Base-by-base conservation (phyloP, 1,284 basidiomycete species). In the Puccinia coronata region DNA sequence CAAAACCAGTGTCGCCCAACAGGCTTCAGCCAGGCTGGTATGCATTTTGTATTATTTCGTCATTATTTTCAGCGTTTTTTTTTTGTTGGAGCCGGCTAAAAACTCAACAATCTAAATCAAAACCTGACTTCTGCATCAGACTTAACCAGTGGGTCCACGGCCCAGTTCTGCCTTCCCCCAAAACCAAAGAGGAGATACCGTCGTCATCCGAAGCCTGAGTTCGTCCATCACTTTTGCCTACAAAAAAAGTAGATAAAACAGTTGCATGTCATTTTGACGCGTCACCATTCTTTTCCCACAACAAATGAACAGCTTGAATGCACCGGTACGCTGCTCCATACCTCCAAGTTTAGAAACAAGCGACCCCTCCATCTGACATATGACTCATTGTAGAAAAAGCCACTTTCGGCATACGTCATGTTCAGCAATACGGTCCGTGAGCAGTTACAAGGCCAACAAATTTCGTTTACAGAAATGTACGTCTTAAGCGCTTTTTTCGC, bases 181-280 rank as follows among this genome's bases (percentile, higher is more conserved):
- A 79, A 70, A 43, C 65, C 47, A 3, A 80, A 80, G 55, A 69
- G 78, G 28, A 72, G 67, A 31, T 80, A 80, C 57, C 78, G 67
- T 36, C 67, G 78, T 41, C 78, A 80, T 51, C 78, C 78, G 25
- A 80, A 80, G 57, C 69, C 78, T 73, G 78, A 80, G 78, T 80
- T 31, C 14, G 69, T 53, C 41, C 23, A 34, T 67, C 47, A 36
- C 47, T 51, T 51, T 23, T 53, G 67, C 36, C 36, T 67, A 47
- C 47, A 23, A 67, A 67, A 0, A 25, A 67, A 67, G n/a, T 14
- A 20, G 36, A 47, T 20, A 47, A 39, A 28, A 28, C 51, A 9
- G 18, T 74, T 25, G 25, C 47, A 49, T 67, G 36, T 74, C n/a
- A n/a, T n/a, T n/a, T n/a, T n/a, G 55, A 41, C 55, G n/a, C 55